These are phyloP conservation scores for Colletotrichum tabaci DNA, from an alignment of 2,329 filamentous ascomycete genomes.

Conservation along the genomic window DNA sequence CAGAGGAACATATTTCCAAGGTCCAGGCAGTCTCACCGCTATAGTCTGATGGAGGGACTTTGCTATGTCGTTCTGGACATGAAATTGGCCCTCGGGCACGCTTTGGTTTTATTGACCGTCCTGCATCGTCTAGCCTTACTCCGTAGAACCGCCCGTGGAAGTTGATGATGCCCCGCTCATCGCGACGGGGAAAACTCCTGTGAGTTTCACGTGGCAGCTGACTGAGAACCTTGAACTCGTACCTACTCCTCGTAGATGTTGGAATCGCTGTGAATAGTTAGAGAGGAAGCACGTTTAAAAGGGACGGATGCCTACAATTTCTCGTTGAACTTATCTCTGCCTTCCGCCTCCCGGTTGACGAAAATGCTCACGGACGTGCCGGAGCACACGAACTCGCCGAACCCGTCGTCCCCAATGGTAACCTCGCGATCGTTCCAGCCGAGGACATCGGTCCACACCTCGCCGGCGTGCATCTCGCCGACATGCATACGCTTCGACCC, in stretches of 20 bases:
- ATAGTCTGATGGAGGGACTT: too few relatives aligned
- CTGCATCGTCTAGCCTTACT: too few relatives aligned
- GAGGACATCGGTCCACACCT: slow-evolving; percentile 76
- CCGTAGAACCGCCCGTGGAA: too few relatives aligned
- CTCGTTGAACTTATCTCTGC: slow-evolving; percentile 59
- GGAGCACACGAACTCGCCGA: slow-evolving; percentile 70
- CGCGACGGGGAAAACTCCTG: neutral
- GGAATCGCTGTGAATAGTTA: slow-evolving; percentile 45
- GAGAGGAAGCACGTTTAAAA: neutral
- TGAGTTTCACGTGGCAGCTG: neutral
- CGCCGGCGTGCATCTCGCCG: slow-evolving; percentile 70
- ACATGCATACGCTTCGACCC: slow-evolving; percentile 74
- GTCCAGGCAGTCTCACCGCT: too few relatives aligned
- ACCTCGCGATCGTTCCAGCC: slow-evolving; percentile 70
- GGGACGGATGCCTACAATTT: slow-evolving; percentile 55
- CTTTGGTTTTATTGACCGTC: too few relatives aligned
- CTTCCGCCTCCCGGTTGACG: slow-evolving; percentile 69
- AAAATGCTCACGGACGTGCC: slow-evolving; percentile 72
- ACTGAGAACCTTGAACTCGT: neutral
- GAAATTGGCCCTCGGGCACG: too few relatives aligned
- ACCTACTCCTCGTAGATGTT: slow-evolving; percentile 48
- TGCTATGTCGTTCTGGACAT: too few relatives aligned
- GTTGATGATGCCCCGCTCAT: too few relatives aligned
- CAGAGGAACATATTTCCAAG: too few relatives aligned
- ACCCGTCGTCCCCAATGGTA: slow-evolving; percentile 72